A percentile compares a stretch with the other conserved stretches of the same genome.
Evolutionary conservation across 2,329 filamentous ascomycete species (phyloP).

Genomic region (Ophiostoma himal-ulmi): DNA sequence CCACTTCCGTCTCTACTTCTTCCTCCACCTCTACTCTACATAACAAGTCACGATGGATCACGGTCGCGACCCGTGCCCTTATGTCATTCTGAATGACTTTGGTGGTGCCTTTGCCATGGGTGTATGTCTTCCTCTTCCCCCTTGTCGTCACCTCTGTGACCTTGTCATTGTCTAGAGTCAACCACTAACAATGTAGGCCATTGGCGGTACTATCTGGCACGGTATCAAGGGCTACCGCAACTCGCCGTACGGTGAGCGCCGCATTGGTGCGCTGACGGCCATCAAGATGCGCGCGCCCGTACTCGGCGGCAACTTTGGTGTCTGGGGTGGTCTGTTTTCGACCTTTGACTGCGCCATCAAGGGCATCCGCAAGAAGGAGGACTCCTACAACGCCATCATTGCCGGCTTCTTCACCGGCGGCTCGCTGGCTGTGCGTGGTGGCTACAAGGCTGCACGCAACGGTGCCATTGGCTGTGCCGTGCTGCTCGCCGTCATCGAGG

Average conservation of each 20-base stretch:
- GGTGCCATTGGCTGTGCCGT: slow-evolving; percentile 94
- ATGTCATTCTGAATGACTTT: slow-evolving; percentile 94
- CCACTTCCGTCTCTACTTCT: not conserved
- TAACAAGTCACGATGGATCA: slow-evolving; percentile 67
- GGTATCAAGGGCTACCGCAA: slow-evolving; percentile 92
- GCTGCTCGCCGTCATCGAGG: slow-evolving; percentile 91
- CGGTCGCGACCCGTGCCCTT: slow-evolving; percentile 92
- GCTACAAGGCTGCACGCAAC: slow-evolving; percentile 85
- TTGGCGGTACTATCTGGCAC: slow-evolving; percentile 86
- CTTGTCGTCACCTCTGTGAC: too few relatives aligned
- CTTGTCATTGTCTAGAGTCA: not conserved
- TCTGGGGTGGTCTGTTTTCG: slow-evolving; percentile 94
- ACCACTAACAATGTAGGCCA: slow-evolving; percentile 47
- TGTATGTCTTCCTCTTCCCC: slow-evolving; percentile 18
- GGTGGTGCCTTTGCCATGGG: slow-evolving; percentile 57
- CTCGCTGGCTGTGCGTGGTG: slow-evolving; percentile 83
- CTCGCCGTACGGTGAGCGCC: slow-evolving; percentile 84
- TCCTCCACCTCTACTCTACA: not conserved
- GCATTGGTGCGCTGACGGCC: slow-evolving; percentile 92
- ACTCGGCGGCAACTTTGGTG: slow-evolving; percentile 93
- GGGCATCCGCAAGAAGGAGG: slow-evolving; percentile 90
- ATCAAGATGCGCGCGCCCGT: slow-evolving; percentile 97
- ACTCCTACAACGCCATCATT: slow-evolving; percentile 96
- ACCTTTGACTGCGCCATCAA: slow-evolving; percentile 97
- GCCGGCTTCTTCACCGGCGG: slow-evolving; percentile 96